Evolutionary conservation across 2,329 filamentous ascomycete species (phyloP).

Genomic region (Ustulina deusta): DNA sequence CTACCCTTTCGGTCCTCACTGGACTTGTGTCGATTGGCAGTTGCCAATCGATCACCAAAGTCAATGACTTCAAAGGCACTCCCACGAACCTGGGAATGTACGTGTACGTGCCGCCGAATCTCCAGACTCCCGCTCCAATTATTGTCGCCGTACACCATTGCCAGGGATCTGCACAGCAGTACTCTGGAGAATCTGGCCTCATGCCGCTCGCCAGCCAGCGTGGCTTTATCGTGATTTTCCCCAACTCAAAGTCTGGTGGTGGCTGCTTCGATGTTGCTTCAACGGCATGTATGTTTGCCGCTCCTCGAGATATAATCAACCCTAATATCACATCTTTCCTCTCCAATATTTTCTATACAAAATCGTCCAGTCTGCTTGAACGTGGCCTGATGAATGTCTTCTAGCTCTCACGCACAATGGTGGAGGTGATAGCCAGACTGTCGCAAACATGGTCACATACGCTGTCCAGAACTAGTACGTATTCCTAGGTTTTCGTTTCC

Average conservation of each 20-base stretch:
- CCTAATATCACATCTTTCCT: neutral
- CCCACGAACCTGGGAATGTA: conserved; percentile 54
- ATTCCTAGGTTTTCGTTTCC: neutral
- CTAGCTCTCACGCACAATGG: conserved; percentile 52
- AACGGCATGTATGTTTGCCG: conserved; percentile 51
- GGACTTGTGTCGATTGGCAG: conserved; percentile 47
- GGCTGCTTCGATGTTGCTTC: conserved; percentile 72
- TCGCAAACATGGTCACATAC: conserved; percentile 55
- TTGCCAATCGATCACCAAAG: conserved; percentile 47
- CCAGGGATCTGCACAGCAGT: conserved; percentile 64
- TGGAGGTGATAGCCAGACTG: conserved; percentile 56
- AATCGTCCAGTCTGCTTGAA: neutral
- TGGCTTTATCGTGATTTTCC: conserved; percentile 67
- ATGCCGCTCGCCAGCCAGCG: conserved; percentile 64
- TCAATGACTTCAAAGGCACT: conserved; percentile 50
- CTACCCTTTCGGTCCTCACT: conserved; percentile 42
- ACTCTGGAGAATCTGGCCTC: conserved; percentile 64
- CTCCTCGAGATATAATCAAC: neutral
- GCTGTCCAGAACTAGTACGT: conserved; percentile 49
- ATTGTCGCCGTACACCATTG: conserved; percentile 70
- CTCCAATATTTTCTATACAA: neutral
- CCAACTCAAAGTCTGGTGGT: conserved; percentile 56
- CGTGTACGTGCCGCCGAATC: conserved; percentile 50
- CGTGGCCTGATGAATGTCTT: neutral
- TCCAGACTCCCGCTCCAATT: conserved; percentile 55